These are phyloP conservation scores for Flagelloscypha sp. DNA, from an alignment of 768 basidiomycete genomes.

Conservation along the genomic window DNA sequence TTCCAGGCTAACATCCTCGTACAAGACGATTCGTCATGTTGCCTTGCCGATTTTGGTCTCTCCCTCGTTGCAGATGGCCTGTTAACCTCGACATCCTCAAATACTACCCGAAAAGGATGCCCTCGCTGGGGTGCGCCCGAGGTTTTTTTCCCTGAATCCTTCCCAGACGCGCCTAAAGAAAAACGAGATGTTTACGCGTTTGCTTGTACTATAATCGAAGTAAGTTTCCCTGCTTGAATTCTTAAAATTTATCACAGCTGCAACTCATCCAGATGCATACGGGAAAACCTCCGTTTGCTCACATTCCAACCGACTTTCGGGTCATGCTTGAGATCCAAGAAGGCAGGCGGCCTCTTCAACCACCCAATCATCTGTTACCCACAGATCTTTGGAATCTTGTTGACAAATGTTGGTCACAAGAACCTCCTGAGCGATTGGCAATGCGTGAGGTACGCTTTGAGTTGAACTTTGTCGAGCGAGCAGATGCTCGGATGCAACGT, in stretches of 20 bases:
- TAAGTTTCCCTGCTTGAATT: background rate
- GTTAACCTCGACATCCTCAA: constrained; percentile 1
- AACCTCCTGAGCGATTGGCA: background rate
- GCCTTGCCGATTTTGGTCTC: constrained; percentile 15
- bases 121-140: constrained; percentile 11
- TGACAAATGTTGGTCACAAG: constrained; percentile 6
- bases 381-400: background rate
- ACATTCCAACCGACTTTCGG: constrained; percentile 2
- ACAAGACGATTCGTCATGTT: constrained; percentile 6
- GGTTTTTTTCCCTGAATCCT: constrained; percentile 5
- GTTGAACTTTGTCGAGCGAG: too few relatives aligned
- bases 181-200: constrained; percentile 11
- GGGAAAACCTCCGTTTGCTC: constrained; percentile 3
- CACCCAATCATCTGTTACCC: background rate
- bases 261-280: background rate
- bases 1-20: constrained; percentile 15
- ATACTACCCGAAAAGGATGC: constrained; percentile 9
- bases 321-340: constrained; percentile 5
- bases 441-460: too few relatives aligned
- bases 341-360: constrained; percentile 6
- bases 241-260: background rate
- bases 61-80: constrained; percentile 8
- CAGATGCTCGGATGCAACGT: too few relatives aligned
- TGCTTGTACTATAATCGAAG: constrained; percentile 12
- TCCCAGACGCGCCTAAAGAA: constrained; percentile 2